phyloP scores from a whole-genome alignment of 2,329 filamentous ascomycete species.

The Penicillium sp. region DNA sequence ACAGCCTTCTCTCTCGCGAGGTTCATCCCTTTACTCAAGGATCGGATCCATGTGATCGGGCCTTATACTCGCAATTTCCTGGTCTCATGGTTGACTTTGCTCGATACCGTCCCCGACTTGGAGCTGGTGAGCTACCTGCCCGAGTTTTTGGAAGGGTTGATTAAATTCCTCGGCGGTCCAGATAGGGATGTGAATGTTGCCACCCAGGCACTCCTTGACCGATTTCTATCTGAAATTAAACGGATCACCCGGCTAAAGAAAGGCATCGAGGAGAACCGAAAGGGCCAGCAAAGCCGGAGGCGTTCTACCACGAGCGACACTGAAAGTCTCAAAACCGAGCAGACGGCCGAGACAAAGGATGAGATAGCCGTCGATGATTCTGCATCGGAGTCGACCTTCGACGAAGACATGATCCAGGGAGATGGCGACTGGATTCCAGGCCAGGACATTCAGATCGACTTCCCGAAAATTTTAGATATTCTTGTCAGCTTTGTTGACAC shows the following conservation, averaged over 20 bases:
- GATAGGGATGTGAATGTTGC: conserved; percentile 93
- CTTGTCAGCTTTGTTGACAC: conserved; percentile 83
- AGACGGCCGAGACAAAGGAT: conserved; percentile 37
- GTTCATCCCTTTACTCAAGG: conserved; percentile 90
- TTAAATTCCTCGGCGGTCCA: conserved; percentile 86
- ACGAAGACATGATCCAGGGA: conserved; percentile 55
- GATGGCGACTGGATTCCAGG: conserved; percentile 97
- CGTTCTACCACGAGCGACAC: conserved; percentile 66
- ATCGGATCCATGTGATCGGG: conserved; percentile 89
- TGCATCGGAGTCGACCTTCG: conserved; percentile 44
- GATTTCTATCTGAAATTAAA: conserved; percentile 89
- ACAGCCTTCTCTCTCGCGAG: conserved; percentile 86
- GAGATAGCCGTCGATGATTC: conserved; percentile 55
- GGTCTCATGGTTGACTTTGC: conserved; percentile 88
- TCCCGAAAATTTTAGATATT: conserved; percentile 86
- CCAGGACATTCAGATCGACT: conserved; percentile 92
- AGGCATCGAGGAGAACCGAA: conserved; percentile 81
- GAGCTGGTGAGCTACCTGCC: conserved; percentile 91
- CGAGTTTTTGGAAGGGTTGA: conserved; percentile 80
- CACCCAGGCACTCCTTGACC: conserved; percentile 81
- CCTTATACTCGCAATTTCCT: conserved; percentile 93
- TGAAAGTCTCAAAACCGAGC: conserved; percentile 54
- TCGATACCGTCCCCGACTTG: conserved; percentile 94
- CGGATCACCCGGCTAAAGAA: conserved; percentile 90
- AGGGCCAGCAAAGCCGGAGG: conserved; percentile 64